Conservation (phyloP, 1,284 basidiomycete species). For the Boletus mariae region DNA sequence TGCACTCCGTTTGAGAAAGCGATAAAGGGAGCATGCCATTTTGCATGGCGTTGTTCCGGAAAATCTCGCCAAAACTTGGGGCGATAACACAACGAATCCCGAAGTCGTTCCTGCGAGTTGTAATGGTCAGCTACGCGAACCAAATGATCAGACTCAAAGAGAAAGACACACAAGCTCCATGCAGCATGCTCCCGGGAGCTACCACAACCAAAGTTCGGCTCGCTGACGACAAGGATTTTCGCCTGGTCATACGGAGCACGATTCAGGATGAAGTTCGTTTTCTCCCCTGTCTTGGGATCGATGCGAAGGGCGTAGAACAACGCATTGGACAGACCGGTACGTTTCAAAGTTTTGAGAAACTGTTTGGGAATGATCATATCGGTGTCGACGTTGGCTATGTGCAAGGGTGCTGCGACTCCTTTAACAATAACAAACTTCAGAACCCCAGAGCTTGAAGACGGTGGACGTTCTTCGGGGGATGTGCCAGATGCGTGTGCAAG, state of each 20-base stretch:
- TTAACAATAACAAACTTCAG: conserved; percentile 79
- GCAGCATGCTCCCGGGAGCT: conserved; percentile 94
- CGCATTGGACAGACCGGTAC: conserved; percentile 88
- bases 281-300: conserved; percentile 73
- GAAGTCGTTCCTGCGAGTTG: conserved; percentile 76
- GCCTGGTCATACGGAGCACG: conserved; percentile 77
- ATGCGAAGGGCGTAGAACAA: conserved; percentile 85
- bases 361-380: conserved; percentile 98
- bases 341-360: conserved; percentile 93
- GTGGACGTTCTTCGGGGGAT: conserved; percentile 41
- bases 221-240: conserved; percentile 86
- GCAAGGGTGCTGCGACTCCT: conserved; percentile 86
- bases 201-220: conserved; percentile 93
- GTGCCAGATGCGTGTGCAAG: conserved; percentile 35
- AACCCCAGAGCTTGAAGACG: conserved; percentile 59
- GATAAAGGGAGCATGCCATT: conserved; percentile 92
- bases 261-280: conserved; percentile 90
- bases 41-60: conserved; percentile 90
- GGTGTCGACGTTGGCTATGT: conserved; percentile 92
- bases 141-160: conserved; percentile 1
- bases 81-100: conserved; percentile 92
- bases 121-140: conserved; percentile 6
- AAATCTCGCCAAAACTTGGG: conserved; percentile 93
- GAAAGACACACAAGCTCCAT: conserved; percentile 79
- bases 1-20: conserved; percentile 76